These are phyloP conservation scores for Clarireedia sp. DNA, from an alignment of 2,329 filamentous ascomycete species.

Conservation along the genomic window DNA sequence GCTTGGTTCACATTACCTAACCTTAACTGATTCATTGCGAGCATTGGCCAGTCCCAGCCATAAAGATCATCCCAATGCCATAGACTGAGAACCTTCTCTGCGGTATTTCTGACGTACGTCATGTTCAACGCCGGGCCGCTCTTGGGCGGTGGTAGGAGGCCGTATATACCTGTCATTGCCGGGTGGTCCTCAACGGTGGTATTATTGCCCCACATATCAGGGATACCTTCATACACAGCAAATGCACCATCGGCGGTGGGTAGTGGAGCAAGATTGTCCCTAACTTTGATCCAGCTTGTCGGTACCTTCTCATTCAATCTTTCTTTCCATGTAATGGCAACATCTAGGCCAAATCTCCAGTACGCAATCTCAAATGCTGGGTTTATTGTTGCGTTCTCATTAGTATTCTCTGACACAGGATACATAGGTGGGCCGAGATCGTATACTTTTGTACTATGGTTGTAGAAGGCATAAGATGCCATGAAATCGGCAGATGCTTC, in stretches of 20 bases:
- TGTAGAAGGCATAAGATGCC: conserved; percentile 48
- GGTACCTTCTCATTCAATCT: conserved; percentile 39
- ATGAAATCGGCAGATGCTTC: conserved; percentile 50
- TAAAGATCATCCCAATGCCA: conserved; percentile 37
- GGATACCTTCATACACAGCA: conserved; percentile 45
- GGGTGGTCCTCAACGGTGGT: conserved; percentile 31
- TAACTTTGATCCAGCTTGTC: conserved; percentile 38
- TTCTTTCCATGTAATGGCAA: conserved; percentile 45
- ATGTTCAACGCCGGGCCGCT: conserved; percentile 30
- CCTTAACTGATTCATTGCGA: conserved; percentile 39
- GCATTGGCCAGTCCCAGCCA: conserved; percentile 40
- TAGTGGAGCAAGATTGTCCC: conserved; percentile 44
- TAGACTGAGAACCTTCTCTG: conserved; percentile 32
- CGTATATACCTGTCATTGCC: conserved; percentile 38
- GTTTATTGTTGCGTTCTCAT: conserved; percentile 47
- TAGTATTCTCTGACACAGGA: conserved; percentile 49
- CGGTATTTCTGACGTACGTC: conserved; percentile 31
- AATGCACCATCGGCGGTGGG: conserved; percentile 44
- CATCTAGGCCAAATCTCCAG: conserved; percentile 51
- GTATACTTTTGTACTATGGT: conserved; percentile 41
- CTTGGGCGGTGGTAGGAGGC: conserved; percentile 34
- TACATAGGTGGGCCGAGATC: conserved; percentile 46
- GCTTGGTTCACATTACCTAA: conserved; percentile 37
- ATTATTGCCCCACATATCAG: conserved; percentile 34
- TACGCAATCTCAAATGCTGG: conserved; percentile 53